Conservation (phyloP, 176 grass and related monocot species). For the Triticum timopheevii region DNA sequence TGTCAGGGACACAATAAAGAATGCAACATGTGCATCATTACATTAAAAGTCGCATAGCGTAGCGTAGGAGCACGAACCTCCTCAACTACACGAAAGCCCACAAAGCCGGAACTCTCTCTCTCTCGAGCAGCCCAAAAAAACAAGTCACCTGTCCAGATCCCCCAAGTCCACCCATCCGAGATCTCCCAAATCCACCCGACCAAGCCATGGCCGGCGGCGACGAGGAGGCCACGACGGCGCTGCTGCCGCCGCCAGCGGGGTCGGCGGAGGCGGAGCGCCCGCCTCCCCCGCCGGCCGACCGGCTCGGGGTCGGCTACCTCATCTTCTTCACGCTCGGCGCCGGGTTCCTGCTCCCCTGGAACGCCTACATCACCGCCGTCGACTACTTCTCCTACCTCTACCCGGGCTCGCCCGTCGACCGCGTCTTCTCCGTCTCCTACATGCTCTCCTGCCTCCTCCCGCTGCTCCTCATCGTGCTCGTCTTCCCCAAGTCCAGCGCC, state of each 20-base stretch:
- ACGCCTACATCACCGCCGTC: slow-evolving; percentile 98
- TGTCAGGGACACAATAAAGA: not conserved
- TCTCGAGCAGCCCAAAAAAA: not conserved
- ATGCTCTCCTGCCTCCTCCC: slow-evolving; percentile 63
- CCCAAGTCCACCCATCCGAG: not conserved
- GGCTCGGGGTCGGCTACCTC: slow-evolving; percentile 56
- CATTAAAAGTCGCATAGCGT: not conserved
- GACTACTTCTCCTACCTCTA: slow-evolving; percentile 99
- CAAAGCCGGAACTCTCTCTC: not conserved
- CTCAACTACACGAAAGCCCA: not conserved
- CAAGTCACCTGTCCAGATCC: not conserved
- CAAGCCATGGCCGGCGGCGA: slow-evolving; percentile 43
- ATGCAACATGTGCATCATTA: not conserved
- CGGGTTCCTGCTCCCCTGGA: slow-evolving; percentile 92
- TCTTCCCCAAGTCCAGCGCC: slow-evolving; percentile 66
- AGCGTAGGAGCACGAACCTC: not conserved
- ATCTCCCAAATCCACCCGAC: slow-evolving; percentile 2
- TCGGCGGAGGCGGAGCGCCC: not conserved
- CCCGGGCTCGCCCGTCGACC: slow-evolving; percentile 68
- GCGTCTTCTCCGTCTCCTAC: slow-evolving; percentile 87
- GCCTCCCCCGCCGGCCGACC: slow-evolving; percentile 39
- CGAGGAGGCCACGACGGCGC: slow-evolving; percentile 25
- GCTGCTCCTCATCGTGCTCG: slow-evolving; percentile 72
- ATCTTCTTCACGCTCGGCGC: slow-evolving; percentile 84
- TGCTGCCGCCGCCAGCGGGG: slow-evolving; percentile 29